These are phyloP conservation scores for Nothomitra cinnamomea DNA, from an alignment of 2,329 filamentous ascomycete species.

Conservation along the genomic window DNA sequence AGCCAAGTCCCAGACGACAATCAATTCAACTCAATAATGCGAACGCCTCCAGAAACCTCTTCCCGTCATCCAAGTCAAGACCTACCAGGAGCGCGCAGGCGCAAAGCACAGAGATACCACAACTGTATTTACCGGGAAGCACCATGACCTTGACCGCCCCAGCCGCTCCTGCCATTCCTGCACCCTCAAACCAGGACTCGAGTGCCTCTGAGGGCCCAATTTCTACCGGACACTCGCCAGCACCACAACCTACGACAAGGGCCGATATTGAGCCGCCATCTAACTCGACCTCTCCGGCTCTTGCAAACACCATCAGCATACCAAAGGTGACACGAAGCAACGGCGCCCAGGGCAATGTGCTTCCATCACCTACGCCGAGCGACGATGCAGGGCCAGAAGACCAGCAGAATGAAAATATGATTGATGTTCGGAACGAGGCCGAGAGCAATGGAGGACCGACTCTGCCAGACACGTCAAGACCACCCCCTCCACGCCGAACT, in stretches of 20 bases:
- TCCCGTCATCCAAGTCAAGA: conserved; percentile 11
- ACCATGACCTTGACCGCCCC: no score
- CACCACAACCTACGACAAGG: conserved; percentile 2
- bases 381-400: conserved; percentile 29
- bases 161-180: not conserved
- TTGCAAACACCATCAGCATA: conserved; percentile 14
- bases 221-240: conserved; percentile 4
- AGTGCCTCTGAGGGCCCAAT: not conserved
- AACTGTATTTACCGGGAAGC: no score
- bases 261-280: conserved; percentile 13
- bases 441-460: conserved; percentile 9
- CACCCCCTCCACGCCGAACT: not conserved
- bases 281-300: conserved; percentile 20
- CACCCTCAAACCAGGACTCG: not conserved
- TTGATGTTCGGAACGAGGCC: conserved; percentile 11
- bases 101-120: no score
- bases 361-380: conserved; percentile 47
- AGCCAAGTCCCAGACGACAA: not conserved
- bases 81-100: conserved; percentile 15
- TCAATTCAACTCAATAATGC: no score
- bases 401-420: conserved; percentile 19
- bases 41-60: not conserved
- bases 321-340: not conserved
- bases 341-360: conserved; percentile 19
- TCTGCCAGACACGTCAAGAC: not conserved